Base-by-base conservation (phyloP, 441 rosid genomes). In the Adansonia grandidieri region DNA sequence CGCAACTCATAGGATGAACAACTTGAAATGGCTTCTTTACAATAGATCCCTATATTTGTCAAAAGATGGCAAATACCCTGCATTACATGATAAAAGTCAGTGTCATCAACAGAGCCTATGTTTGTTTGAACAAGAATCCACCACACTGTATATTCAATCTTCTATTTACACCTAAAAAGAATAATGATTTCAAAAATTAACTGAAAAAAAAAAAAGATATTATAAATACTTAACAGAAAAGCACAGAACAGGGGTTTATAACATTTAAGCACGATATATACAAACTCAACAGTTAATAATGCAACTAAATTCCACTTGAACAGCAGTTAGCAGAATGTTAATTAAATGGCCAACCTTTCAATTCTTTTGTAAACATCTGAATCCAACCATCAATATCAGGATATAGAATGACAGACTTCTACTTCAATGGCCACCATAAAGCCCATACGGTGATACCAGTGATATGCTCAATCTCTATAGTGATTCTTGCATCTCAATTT, bases 1-100 rank as follows among this genome's bases (percentile, higher is more conserved):
- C 80, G 86, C 63, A 81, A 72, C 66, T 87, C 91, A 75, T 88
- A 85, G 17, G 84, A 75, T 47, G 86, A 48, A 81, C 86, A 83
- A 80, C 86, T 85, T 54, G 97, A 86, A 77, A 90, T 85, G 32
- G 86, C 87, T 78, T 94, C 95, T 82, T 88, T 93, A 80, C 93
- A 81, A 81, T 96, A 96, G 67, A 71, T 82, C 79, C 89, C 91
- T 76, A 93, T 86, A 82, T 88, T 90, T 73, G 92, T 87, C 85
- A 93, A 86, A 81, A 96, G 97, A 85, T 94, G 97, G 84, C 98
- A 96, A 51, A 87, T 90, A 69, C 92, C 96, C 98, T 96, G 89
- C 87, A 88, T 64, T 71, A 68, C 69, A 71, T 71, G 68, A 71
- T 72, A 73, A 73, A 78, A 75, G 42, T 78, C 17, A 78, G 61